These are phyloP conservation scores for Arachnopeziza araneosa DNA, from an alignment of 2,329 filamentous ascomycete species.

Conservation along the genomic window DNA sequence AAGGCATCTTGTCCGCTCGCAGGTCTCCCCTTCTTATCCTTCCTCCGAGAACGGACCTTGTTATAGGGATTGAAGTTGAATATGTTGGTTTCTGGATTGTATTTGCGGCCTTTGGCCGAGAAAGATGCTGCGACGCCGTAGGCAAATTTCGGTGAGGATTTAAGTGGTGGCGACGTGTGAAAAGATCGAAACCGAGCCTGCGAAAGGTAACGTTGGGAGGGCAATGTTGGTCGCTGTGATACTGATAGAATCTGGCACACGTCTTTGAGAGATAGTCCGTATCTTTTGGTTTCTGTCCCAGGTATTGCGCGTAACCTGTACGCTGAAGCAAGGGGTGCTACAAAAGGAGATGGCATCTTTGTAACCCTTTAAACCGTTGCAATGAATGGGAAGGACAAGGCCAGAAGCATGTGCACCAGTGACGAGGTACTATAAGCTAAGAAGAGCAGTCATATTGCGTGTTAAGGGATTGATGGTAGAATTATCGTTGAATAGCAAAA, in stretches of 20 bases:
- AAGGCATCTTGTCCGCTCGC: conserved; percentile 93
- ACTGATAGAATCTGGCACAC: neutral
- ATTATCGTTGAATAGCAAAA: neutral
- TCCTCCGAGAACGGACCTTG: conserved; percentile 31
- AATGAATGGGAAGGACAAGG: neutral
- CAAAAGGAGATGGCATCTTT: conserved; percentile 21
- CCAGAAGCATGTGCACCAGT: neutral
- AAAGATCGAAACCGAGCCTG: conserved; percentile 12
- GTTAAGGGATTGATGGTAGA: neutral
- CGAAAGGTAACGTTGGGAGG: neutral
- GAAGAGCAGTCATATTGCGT: neutral
- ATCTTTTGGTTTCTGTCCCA: neutral
- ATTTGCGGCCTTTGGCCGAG: conserved; percentile 64
- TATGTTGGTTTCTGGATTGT: conserved; percentile 61
- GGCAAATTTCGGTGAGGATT: conserved; percentile 38
- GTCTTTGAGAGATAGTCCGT: neutral
- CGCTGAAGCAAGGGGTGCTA: conserved; percentile 14
- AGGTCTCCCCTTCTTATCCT: conserved; percentile 57
- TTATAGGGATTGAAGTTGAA: conserved; percentile 66
- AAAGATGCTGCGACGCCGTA: conserved; percentile 72
- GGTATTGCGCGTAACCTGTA: neutral
- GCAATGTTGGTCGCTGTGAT: neutral
- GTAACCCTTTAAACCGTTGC: neutral
- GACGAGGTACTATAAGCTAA: neutral
- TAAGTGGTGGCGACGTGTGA: conserved; percentile 14